A percentile compares a stretch with the other conserved stretches of the same genome.
These are phyloP conservation scores for Alternaria rosae DNA, from an alignment of 2,329 filamentous ascomycete species.

Conservation along the genomic window DNA sequence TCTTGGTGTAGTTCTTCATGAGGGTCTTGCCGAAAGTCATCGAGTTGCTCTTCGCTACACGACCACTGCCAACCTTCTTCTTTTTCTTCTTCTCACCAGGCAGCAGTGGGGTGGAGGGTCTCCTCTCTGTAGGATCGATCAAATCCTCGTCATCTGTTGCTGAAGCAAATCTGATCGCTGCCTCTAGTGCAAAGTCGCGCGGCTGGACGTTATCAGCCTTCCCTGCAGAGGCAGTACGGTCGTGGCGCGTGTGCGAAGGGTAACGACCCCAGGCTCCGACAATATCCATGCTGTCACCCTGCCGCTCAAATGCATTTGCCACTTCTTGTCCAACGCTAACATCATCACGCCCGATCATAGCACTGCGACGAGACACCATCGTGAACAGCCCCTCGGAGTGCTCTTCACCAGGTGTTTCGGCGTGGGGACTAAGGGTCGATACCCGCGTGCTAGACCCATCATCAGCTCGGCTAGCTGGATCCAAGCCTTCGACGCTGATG, in stretches of 20 bases:
- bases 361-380: slow-evolving; percentile 26
- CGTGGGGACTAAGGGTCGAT: slow-evolving; percentile 16
- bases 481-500: slow-evolving; percentile 9
- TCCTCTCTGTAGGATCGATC: slow-evolving; percentile 36
- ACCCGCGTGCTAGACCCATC: background rate
- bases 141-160: slow-evolving; percentile 31
- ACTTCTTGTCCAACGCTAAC: slow-evolving; percentile 16
- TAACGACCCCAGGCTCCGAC: slow-evolving; percentile 56
- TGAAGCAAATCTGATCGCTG: slow-evolving; percentile 35
- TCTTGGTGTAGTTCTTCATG: slow-evolving; percentile 54
- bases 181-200: slow-evolving; percentile 54
- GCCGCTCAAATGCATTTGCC: slow-evolving; percentile 33
- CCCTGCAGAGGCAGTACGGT: slow-evolving; percentile 52
- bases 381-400: background rate
- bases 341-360: slow-evolving; percentile 20
- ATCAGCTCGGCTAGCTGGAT: slow-evolving; percentile 4
- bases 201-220: slow-evolving; percentile 48
- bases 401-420: background rate
- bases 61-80: slow-evolving; percentile 69
- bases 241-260: slow-evolving; percentile 55
- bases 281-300: slow-evolving; percentile 32
- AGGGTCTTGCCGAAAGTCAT: slow-evolving; percentile 53
- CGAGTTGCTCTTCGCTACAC: slow-evolving; percentile 67
- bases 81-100: slow-evolving; percentile 44
- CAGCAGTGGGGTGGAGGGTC: slow-evolving; percentile 24